These are phyloP conservation scores for Cladorrhinum sp. DNA, from an alignment of 2,329 filamentous ascomycete genomes.

Conservation along the genomic window DNA sequence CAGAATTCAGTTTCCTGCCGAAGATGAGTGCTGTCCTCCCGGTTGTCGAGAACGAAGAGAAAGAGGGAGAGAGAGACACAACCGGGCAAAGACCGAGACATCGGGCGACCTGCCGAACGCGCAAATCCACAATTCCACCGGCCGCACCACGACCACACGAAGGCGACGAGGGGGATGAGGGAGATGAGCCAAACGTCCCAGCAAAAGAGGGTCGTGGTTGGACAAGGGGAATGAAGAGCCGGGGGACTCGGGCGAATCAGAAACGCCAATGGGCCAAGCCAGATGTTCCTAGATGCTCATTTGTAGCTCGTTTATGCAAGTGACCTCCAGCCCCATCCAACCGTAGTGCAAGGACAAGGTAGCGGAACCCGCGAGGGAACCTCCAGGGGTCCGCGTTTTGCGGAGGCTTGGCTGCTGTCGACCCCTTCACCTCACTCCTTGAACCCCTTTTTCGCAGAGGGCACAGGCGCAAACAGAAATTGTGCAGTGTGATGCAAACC, in stretches of 20 bases:
- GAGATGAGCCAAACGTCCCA: constrained; percentile 23
- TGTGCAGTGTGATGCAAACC: constrained; percentile 11
- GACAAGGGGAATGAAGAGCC: constrained; percentile 18
- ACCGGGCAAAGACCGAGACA: constrained; percentile 13
- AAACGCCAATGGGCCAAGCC: constrained; percentile 18
- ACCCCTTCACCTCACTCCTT: neutral
- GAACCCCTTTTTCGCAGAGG: constrained; percentile 9
- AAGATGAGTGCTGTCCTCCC: neutral
- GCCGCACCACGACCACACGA: constrained; percentile 11
- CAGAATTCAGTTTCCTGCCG: neutral
- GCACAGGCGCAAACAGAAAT: constrained; percentile 19
- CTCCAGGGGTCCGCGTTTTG: constrained; percentile 1
- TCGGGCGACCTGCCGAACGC: constrained; percentile 11
- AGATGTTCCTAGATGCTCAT: constrained; percentile 14
- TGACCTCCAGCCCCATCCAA: constrained; percentile 14
- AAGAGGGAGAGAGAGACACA: constrained; percentile 14
- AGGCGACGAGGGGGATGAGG: neutral
- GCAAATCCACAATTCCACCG: constrained; percentile 5
- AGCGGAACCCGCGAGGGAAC: constrained; percentile 5
- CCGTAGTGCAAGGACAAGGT: constrained; percentile 7
- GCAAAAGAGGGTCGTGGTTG: constrained; percentile 10
- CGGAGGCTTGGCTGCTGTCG: constrained; percentile 2
- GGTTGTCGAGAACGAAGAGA: constrained; percentile 2
- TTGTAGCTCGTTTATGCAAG: constrained; percentile 20
- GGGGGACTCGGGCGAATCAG: constrained; percentile 27